Conservation (phyloP, 1,284 basidiomycete genomes). For the Tetrapyrgos nigripes region DNA sequence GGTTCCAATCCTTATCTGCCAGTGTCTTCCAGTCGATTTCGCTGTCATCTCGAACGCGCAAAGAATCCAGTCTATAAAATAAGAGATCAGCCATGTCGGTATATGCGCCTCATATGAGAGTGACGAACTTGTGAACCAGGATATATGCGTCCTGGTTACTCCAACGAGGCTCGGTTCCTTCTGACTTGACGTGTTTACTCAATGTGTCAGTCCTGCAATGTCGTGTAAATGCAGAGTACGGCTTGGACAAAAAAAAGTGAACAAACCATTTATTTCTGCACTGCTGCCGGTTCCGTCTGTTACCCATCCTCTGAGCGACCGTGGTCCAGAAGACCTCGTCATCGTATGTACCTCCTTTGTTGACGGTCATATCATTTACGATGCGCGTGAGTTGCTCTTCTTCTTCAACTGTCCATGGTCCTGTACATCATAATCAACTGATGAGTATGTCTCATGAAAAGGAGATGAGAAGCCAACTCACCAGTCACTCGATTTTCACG, state of each 20-base stretch:
- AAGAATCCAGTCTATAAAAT: conserved; percentile 64
- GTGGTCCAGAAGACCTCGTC: conserved; percentile 83
- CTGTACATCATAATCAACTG: conserved; percentile 32
- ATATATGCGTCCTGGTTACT: conserved; percentile 75
- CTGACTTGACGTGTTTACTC: conserved; percentile 72
- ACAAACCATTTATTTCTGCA: conserved; percentile 84
- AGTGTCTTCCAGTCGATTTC: conserved; percentile 85
- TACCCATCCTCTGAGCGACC: conserved; percentile 78
- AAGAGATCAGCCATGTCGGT: neutral
- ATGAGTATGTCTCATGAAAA: neutral
- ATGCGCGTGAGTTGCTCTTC: conserved; percentile 74
- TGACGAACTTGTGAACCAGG: conserved; percentile 77
- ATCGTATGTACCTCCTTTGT: conserved; percentile 72
- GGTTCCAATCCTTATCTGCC: conserved; percentile 75
- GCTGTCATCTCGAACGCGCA: conserved; percentile 79
- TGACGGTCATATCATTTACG: conserved; percentile 72
- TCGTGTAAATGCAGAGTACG: conserved; percentile 5
- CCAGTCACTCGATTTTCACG: conserved; percentile 61
- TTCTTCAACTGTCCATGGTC: conserved; percentile 76
- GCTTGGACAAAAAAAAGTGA: neutral
- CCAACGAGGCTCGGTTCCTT: conserved; percentile 76
- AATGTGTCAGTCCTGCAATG: conserved; percentile 73
- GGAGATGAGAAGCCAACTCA: conserved; percentile 29
- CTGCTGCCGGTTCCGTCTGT: conserved; percentile 76
- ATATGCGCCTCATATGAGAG: neutral